phyloP scores from a whole-genome alignment of 257 asterid species.

The Solanum pennellii region DNA sequence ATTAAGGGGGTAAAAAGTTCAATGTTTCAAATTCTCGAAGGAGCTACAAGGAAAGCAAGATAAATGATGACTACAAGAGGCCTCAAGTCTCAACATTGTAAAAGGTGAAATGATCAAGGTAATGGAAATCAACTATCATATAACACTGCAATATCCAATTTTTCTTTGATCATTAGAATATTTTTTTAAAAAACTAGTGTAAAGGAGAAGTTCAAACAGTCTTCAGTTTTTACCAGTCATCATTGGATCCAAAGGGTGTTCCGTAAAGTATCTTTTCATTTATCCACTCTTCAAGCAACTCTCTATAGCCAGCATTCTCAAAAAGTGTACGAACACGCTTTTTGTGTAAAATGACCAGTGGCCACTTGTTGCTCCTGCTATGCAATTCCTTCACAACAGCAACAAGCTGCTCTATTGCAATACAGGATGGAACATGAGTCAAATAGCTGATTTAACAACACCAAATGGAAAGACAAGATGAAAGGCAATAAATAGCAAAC shows the following conservation, averaged over 20 bases:
- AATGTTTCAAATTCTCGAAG: not conserved
- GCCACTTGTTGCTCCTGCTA: conserved; percentile 49
- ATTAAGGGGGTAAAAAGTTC: not conserved
- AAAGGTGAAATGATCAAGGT: not conserved
- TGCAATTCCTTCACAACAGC: conserved; percentile 72
- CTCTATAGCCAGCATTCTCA: conserved; percentile 63
- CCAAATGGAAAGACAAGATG: not conserved
- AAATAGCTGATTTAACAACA: not conserved
- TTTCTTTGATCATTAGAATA: not conserved
- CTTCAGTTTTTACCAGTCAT: conserved; percentile 49
- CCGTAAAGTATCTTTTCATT: conserved; percentile 54
- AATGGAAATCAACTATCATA: not conserved
- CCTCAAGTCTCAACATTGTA: not conserved
- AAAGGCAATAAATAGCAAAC: not conserved
- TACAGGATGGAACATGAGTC: not conserved
- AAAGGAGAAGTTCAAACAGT: not conserved
- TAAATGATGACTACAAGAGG: not conserved
- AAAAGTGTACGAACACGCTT: conserved; percentile 63
- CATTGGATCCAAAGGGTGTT: conserved; percentile 94
- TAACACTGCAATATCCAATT: not conserved
- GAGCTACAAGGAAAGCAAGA: not conserved
- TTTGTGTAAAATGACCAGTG: conserved; percentile 60
- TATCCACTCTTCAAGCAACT: conserved; percentile 61
- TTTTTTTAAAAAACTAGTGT: not conserved
- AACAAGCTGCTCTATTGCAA: conserved; percentile 78